These are phyloP conservation scores for Yamadazyma nakazawae DNA, from an alignment of 805 yeast genomes.

Conservation along the genomic window DNA sequence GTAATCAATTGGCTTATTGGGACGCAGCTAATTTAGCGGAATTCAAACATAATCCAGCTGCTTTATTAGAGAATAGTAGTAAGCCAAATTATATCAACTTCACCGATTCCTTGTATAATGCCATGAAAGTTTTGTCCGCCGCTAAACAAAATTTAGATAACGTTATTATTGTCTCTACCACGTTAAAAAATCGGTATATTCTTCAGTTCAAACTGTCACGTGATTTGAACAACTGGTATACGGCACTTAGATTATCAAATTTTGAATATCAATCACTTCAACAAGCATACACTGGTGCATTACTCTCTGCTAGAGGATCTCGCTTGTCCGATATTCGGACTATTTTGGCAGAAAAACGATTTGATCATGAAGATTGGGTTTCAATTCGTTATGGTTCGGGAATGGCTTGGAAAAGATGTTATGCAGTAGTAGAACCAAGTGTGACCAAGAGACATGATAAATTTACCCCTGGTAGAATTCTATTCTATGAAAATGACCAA, in stretches of 20 bases:
- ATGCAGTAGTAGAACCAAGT: constrained; percentile 81
- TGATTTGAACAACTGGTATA: constrained; percentile 71
- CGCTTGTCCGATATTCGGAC: constrained; percentile 82
- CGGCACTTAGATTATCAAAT: constrained; percentile 75
- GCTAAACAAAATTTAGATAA: constrained; percentile 63
- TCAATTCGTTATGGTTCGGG: constrained; percentile 94
- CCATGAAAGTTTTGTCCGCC: constrained; percentile 63
- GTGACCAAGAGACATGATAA: constrained; percentile 41
- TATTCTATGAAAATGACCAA: constrained; percentile 81
- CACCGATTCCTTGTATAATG: constrained; percentile 82
- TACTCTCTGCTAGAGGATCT: constrained; percentile 88
- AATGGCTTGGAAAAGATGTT: constrained; percentile 96
- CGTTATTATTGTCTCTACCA: constrained; percentile 86
- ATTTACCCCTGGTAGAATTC: constrained; percentile 59
- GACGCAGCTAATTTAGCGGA: constrained; percentile 65
- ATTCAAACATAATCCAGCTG: constrained; percentile 47
- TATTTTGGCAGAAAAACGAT: constrained; percentile 79
- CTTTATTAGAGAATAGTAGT: constrained; percentile 54
- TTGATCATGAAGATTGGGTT: constrained; percentile 90
- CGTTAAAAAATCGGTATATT: constrained; percentile 82
- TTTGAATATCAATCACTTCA: constrained; percentile 83
- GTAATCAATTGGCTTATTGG: constrained; percentile 92
- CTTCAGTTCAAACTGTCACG: constrained; percentile 70
- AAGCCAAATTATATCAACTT: constrained; percentile 88
- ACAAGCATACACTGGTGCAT: constrained; percentile 95